These are phyloP conservation scores for Candida frijolesensis DNA, from an alignment of 1,139 yeast genomes.

Conservation along the genomic window DNA sequence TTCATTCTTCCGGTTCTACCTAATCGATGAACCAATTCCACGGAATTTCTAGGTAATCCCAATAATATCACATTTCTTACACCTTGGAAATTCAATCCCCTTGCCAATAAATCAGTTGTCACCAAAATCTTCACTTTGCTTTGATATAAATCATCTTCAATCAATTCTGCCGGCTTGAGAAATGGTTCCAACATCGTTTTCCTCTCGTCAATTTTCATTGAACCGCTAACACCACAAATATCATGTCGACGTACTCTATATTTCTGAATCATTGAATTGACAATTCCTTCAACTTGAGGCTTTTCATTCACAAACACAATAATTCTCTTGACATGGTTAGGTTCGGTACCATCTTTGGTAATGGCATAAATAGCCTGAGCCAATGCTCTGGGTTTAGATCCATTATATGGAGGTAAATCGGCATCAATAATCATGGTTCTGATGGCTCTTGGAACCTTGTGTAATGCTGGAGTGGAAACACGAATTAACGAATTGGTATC, in stretches of 20 bases:
- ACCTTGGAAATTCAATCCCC: conserved; percentile 86
- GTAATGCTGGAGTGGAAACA: conserved; percentile 80
- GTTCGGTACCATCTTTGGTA: conserved; percentile 79
- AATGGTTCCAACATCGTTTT: conserved; percentile 59
- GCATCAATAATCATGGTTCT: conserved; percentile 78
- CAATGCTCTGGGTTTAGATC: conserved; percentile 79
- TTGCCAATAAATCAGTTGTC: conserved; percentile 87
- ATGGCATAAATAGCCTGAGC: conserved; percentile 90
- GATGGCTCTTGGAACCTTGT: conserved; percentile 75
- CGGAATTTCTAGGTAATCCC: conserved; percentile 83
- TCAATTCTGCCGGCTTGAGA: conserved; percentile 54
- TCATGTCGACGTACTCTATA: conserved; percentile 57
- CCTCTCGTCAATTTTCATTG: conserved; percentile 61
- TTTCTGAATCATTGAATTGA: conserved; percentile 49
- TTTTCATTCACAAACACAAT: conserved; percentile 84
- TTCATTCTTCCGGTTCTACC: conserved; percentile 96
- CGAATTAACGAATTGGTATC: conserved; percentile 51
- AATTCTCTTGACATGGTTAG: conserved; percentile 75
- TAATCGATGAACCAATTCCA: conserved; percentile 86
- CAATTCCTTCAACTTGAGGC: conserved; percentile 61
- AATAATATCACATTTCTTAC: conserved; percentile 80
- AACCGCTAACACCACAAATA: conserved; percentile 64
- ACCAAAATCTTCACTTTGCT: conserved; percentile 62
- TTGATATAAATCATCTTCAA: conserved; percentile 30
- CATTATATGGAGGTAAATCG: conserved; percentile 72